Conservation (phyloP, 2,329 filamentous ascomycete genomes). For the Ophiostoma sp. region DNA sequence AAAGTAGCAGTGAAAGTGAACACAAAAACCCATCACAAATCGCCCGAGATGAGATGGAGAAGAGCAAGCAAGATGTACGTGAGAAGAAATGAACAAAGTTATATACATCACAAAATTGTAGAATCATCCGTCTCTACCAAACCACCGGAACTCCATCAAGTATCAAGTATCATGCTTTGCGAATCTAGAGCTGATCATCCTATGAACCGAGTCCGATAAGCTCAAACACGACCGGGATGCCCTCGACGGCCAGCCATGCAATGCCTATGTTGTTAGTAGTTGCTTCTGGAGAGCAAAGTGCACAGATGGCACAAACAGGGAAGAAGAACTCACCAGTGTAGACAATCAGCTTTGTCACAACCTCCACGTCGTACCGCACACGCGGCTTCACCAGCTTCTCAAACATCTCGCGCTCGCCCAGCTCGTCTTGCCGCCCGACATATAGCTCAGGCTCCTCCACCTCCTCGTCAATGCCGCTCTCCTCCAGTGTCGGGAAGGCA, state of each 20-base stretch:
- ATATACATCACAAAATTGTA: not conserved
- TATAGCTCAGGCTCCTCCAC: slow-evolving; percentile 36
- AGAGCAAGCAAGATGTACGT: not conserved
- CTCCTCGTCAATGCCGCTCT: slow-evolving; percentile 15
- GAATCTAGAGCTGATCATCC: not conserved
- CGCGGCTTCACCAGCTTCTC: slow-evolving; percentile 76
- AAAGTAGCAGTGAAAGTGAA: not conserved
- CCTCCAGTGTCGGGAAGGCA: not conserved
- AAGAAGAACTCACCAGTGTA: slow-evolving; percentile 65
- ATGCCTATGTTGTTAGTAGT: slow-evolving; percentile 54
- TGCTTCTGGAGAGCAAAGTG: not conserved
- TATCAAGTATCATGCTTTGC: not conserved
- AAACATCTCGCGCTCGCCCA: slow-evolving; percentile 75
- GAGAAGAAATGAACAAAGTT: not conserved
- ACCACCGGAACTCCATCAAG: slow-evolving; percentile 6
- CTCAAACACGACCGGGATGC: slow-evolving; percentile 69
- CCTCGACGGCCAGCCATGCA: slow-evolving; percentile 71
- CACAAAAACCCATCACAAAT: not conserved
- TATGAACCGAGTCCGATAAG: slow-evolving; percentile 41
- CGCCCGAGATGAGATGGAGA: not conserved
- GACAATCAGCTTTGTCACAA: slow-evolving; percentile 92
- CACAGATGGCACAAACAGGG: not conserved
- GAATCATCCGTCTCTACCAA: slow-evolving; percentile 3
- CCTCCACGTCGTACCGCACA: slow-evolving; percentile 96
- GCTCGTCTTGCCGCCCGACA: slow-evolving; percentile 44